These are phyloP conservation scores for Xylaria telfairii DNA, from an alignment of 495 filamentous ascomycete genomes.

Conservation along the genomic window DNA sequence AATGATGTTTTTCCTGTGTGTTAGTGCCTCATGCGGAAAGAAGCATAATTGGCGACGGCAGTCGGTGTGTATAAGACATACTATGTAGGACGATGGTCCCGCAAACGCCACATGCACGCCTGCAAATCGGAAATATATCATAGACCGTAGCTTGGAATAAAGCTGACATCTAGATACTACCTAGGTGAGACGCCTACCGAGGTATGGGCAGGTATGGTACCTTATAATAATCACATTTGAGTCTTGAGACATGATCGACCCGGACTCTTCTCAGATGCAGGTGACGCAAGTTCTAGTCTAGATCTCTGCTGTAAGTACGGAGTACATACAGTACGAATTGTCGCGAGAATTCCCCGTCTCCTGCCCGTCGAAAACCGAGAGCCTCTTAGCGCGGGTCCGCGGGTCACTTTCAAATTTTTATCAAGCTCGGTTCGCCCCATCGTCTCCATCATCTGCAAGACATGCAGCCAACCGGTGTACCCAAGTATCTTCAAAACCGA, in stretches of 20 bases:
- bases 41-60: background rate
- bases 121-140: background rate
- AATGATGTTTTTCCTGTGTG: constrained; percentile 7
- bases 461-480: constrained; percentile 1
- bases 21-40: background rate
- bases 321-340: constrained; percentile 6
- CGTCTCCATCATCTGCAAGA: constrained; percentile 7
- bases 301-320: too few species aligned
- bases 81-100: background rate
- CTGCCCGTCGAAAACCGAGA: constrained; percentile 2
- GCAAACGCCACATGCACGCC: background rate
- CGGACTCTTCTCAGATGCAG: constrained; percentile 8
- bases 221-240: background rate
- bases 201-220: background rate
- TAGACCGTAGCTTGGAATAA: background rate
- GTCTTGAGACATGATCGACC: constrained; percentile 7
- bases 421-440: constrained; percentile 17
- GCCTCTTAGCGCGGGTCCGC: constrained; percentile 17
- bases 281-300: constrained; percentile 23
- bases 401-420: constrained; percentile 21
- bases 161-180: constrained; percentile 17
- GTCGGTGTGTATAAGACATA: background rate
- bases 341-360: background rate
- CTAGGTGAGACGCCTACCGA: background rate
- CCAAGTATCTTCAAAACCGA: background rate